Conservation (phyloP, 2,329 filamentous ascomycete species). For the Diaporthe citrichinensis region DNA sequence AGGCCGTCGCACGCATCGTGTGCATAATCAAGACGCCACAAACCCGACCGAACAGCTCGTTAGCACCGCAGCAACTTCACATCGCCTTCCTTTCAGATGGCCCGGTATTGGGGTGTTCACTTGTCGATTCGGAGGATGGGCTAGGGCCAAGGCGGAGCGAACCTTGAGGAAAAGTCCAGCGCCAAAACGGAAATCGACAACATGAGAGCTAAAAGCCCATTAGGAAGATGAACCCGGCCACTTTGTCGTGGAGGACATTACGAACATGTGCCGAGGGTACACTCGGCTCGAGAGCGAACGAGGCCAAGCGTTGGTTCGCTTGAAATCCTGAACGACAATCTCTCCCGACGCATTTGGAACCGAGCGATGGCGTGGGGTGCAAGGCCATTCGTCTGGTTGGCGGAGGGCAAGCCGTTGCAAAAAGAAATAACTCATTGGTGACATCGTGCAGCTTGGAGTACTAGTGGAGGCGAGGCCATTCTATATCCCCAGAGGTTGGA, state of each 20-base stretch:
- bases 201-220: slow-evolving; percentile 36
- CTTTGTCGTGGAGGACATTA: slow-evolving; percentile 30
- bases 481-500: slow-evolving; percentile 23
- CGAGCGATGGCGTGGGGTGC: slow-evolving; percentile 37
- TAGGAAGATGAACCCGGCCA: slow-evolving; percentile 30
- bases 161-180: slow-evolving; percentile 35
- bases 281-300: slow-evolving; percentile 34
- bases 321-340: slow-evolving; percentile 28
- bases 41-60: slow-evolving; percentile 37
- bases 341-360: slow-evolving; percentile 22
- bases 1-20: slow-evolving; percentile 37
- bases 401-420: slow-evolving; percentile 39
- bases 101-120: slow-evolving; percentile 28
- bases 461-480: slow-evolving; percentile 35
- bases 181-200: slow-evolving; percentile 38
- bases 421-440: slow-evolving; percentile 37
- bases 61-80: too few relatives aligned
- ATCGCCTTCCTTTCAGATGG: background rate
- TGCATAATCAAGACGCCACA: slow-evolving; percentile 10
- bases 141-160: slow-evolving; percentile 38
- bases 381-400: slow-evolving; percentile 37
- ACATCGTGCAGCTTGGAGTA: slow-evolving; percentile 36
- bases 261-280: slow-evolving; percentile 33
- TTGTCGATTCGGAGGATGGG: slow-evolving; percentile 38
- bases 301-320: slow-evolving; percentile 42